Base-by-base conservation (phyloP, 441 rosid genomes). In the Populus hybrid region DNA sequence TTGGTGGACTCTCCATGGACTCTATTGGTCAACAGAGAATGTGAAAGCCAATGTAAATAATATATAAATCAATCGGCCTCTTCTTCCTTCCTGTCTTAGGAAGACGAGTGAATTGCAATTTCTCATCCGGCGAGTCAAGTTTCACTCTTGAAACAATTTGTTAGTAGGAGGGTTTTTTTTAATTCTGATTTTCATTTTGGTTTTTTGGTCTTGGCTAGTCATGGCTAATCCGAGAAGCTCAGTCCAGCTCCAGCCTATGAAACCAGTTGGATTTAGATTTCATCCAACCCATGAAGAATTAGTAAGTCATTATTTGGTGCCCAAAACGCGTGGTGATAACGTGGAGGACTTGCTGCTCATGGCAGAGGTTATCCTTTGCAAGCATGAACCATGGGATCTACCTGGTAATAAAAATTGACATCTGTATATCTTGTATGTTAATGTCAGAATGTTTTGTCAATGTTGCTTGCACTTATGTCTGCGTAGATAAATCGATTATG, bases 321-420 rank as follows among this genome's bases (percentile, higher is more conserved):
- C 28, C n/a, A 88, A 85, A 83, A 76, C 81, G 61, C 67, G 19
- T 6, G 83, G 82, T 38, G 57, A 50, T 50, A 5, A 50, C 18
- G 57, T 50, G 57, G 2, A 14, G 57, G 57, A 50, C 14, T 26
- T 71, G 69, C 79, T 9, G 9, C 18, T 36, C 2, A 73, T 84
- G 71, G 64, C 32, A 11, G 87, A 84, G 70, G 57, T 88, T 36
- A 79, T 81, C 38, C 23, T 90, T 57, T 83, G 67, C 77, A 68
- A 70, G 46, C 80, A 21, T 8, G 88, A 90, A 76, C 95, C 93
- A 21, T 82, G 78, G 87, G 74, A 89, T 4, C 71, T 91, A 35
- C 87, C 82, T 3, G 76, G 92, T 87, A 81, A 75, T 81, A 78
- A 32, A 5, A 35, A 9, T 42, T 36, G 11, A 35, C n/a, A 69